phyloP scores from a whole-genome alignment of 805 yeast genomes.

The Saccharomyces cerevisiae region DNA sequence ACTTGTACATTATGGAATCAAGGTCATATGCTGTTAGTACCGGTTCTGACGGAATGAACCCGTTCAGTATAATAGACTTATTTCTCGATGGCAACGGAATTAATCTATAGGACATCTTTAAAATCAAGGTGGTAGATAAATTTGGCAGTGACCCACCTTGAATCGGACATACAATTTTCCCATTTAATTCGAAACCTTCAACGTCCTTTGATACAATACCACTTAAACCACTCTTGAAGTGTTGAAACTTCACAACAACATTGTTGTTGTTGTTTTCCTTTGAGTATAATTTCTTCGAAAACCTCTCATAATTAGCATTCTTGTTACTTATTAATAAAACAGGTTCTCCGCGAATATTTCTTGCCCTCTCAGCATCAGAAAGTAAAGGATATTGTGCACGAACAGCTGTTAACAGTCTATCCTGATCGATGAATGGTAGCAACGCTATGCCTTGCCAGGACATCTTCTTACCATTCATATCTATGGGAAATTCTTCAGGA shows the following conservation, averaged over 20 bases:
- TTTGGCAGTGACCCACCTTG: slow-evolving; percentile 31
- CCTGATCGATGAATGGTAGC: slow-evolving; percentile 83
- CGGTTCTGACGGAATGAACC: slow-evolving; percentile 55
- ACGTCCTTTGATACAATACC: slow-evolving; percentile 41
- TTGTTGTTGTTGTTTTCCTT: slow-evolving; percentile 12
- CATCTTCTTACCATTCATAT: slow-evolving; percentile 92
- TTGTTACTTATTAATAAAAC: slow-evolving; percentile 58
- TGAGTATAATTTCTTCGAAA: slow-evolving; percentile 29
- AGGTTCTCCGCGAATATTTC: slow-evolving; percentile 68
- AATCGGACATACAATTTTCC: slow-evolving; percentile 31
- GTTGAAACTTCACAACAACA: slow-evolving; percentile 35
- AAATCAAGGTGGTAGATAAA: slow-evolving; percentile 34
- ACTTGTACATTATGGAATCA: slow-evolving; percentile 48
- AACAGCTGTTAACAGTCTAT: slow-evolving; percentile 60
- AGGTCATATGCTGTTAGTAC: slow-evolving; percentile 63
- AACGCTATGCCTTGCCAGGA: slow-evolving; percentile 92
- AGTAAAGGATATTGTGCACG: slow-evolving; percentile 53
- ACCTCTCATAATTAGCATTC: slow-evolving; percentile 40
- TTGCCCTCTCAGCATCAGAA: slow-evolving; percentile 54
- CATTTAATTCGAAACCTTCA: slow-evolving; percentile 27
- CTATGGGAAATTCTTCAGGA: slow-evolving; percentile 80
- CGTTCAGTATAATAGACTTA: slow-evolving; percentile 79
- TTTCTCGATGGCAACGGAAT: slow-evolving; percentile 32
- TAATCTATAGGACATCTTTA: slow-evolving; percentile 51
- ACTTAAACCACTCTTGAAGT: slow-evolving; percentile 47